Evolutionary conservation across 2,329 filamentous ascomycete species (phyloP), one percentile per base, ranked within the genome.

Genomic region (Fusarium succisae): DNA sequence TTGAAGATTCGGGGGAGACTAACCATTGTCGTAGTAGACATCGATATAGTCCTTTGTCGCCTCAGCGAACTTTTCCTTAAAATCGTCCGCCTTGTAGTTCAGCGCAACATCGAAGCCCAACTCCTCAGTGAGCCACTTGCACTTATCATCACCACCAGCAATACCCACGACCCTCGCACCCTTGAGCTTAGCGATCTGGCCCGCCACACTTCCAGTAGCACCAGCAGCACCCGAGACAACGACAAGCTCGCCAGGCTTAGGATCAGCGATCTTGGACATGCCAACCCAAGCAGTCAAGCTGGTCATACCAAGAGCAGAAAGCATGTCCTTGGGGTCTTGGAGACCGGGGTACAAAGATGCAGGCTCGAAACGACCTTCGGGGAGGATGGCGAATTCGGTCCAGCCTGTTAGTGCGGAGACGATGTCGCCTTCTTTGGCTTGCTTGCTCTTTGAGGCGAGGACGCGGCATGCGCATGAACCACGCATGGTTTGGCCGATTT

Each of bases 161-260:
- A 94, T 86, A 12, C 92, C 92, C 28, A 92, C 81, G 18, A 94
- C 89, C 6, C 86, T 76, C 54, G 83, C 83, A 18, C 92, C 93
- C 81, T 91, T 90, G 60, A 94, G 83, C 85, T 94, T 94, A 24
- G 92, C 92, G 74, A 95, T 94, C 83, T 96, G 93, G 1, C 92
- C 93, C 1, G 90, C 93, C 3, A 95, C 89, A 78, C 89, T 92
- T 3, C 93, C 93, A 0, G 93, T 95, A 0, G 93, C 93, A 5
- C 93, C 93, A 1, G 93, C 93, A 4, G 93, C 93, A 12, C 92
- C 93, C 14, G 90, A 93, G 0, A 96, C 91, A 13, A 95, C 92
- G 3, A 96, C 93, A 8, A 92, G 91, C 73, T 95, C 92, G 9
- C 92, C 92, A 6, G 87, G 81, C 80, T 91, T 90, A 45, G 92